Base-by-base conservation (phyloP, 139 green algal genomes). In the Tetratostichococcus sp. region DNA sequence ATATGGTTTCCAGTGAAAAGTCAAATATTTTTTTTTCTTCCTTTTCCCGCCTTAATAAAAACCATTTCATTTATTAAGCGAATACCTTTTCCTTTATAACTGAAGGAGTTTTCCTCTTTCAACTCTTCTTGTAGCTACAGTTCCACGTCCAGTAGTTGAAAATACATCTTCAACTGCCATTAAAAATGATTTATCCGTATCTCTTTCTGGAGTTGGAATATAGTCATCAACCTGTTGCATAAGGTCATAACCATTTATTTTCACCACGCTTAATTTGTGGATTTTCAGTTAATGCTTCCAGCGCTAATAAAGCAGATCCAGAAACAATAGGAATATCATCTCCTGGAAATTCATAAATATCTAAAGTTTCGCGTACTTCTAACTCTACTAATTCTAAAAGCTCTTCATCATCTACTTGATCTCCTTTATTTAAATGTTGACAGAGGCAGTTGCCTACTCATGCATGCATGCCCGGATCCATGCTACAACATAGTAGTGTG, bases 101-200 rank as follows among this genome's bases (percentile, higher is more conserved):
- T 35, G 73, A 75, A 35, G 80, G 80, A 69, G 66, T 35, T 58
- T 79, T 78, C 75, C 83, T 82, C 23, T 43, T 65, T 76, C 71
- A 30, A 77, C 86, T 82, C 78, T 75, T 79, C 66, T n/a, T n/a
- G n/a, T n/a, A n/a, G n/a, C n/a, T n/a, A n/a, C n/a, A n/a, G n/a
- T n/a, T n/a, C n/a, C n/a, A n/a, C n/a, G n/a, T n/a, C n/a, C 86
- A 93, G 88, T 65, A 91, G 79, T 82, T 89, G 82, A 79, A 90
- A 85, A 82, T 89, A 91, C 75, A 85, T 79, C 80, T 90, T n/a
- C n/a, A n/a, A n/a, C n/a, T 43, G 67, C 74, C 67, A 74, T 79
- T 65, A 79, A 74, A 65, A 79, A 80, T 67, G 69, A 23, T 75
- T 80, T 80, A 71, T 75, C 69, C 42, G 35, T 68, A 57, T 75